These are phyloP conservation scores for Ascochyta pisi DNA, from an alignment of 2,329 filamentous ascomycete species.

Conservation along the genomic window DNA sequence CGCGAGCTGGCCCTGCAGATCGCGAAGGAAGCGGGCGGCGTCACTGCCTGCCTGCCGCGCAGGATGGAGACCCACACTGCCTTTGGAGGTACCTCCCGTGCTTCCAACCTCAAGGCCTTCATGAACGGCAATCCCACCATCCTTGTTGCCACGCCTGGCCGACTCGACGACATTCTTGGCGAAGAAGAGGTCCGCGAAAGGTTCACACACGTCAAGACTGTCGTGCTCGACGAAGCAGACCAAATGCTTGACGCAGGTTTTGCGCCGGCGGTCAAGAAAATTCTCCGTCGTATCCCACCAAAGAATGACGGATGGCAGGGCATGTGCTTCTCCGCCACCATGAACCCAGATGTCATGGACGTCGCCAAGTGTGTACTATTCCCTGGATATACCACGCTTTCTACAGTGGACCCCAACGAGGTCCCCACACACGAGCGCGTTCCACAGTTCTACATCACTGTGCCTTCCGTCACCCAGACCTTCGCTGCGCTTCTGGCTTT, in stretches of 20 bases:
- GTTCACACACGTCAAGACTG: constrained; percentile 54
- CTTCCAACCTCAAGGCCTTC: constrained; percentile 43
- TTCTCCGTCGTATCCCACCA: constrained; percentile 58
- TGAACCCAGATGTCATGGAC: constrained; percentile 54
- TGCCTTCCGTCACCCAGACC: constrained; percentile 53
- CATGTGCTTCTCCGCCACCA: constrained; percentile 58
- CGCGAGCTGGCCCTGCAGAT: constrained; percentile 60
- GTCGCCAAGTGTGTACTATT: constrained; percentile 55
- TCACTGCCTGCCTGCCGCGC: constrained; percentile 50
- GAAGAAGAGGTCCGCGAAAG: constrained; percentile 54
- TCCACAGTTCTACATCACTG: constrained; percentile 56
- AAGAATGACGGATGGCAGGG: constrained; percentile 59
- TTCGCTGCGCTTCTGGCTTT: constrained; percentile 56
- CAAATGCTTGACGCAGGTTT: constrained; percentile 62
- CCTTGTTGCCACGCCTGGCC: constrained; percentile 58
- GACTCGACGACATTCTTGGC: constrained; percentile 56
- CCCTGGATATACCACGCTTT: constrained; percentile 51
- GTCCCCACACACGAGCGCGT: constrained; percentile 57
- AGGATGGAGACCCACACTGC: constrained; percentile 55
- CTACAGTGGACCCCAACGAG: constrained; percentile 55
- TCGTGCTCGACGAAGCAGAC: constrained; percentile 55
- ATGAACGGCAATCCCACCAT: constrained; percentile 49
- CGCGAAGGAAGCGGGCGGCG: constrained; percentile 54
- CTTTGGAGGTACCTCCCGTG: constrained; percentile 50
- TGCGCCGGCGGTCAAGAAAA: constrained; percentile 59